phyloP scores from a whole-genome alignment of 129 eudicot genomes.

The Apium graveolens region DNA sequence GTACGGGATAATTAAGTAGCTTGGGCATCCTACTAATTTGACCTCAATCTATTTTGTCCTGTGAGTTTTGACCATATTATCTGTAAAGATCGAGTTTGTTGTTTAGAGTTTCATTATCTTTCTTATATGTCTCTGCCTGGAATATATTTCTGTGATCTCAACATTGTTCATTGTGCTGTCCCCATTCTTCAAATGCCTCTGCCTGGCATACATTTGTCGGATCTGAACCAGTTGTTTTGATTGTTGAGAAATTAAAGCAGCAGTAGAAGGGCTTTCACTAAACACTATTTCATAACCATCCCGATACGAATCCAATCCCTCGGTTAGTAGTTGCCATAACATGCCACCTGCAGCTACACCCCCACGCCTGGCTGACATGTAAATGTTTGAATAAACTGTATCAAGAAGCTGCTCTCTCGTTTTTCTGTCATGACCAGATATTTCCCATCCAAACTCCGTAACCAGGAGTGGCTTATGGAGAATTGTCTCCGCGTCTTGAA shows the following conservation, averaged over 20 bases:
- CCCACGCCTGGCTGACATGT: slow-evolving; percentile 30
- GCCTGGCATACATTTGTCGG: slow-evolving; percentile 4
- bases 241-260: slow-evolving; percentile 27
- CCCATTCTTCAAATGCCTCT: not conserved
- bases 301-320: slow-evolving; percentile 39
- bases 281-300: slow-evolving; percentile 48
- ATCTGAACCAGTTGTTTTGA: slow-evolving; percentile 23
- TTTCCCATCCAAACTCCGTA: slow-evolving; percentile 51
- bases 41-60: no score
- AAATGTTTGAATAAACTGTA: slow-evolving; percentile 33
- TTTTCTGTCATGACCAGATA: slow-evolving; percentile 13
- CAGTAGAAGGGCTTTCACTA: slow-evolving; percentile 40
- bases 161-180: not conserved
- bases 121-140: not conserved
- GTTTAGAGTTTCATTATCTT: not conserved
- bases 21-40: no score
- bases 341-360: slow-evolving; percentile 57
- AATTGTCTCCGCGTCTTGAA: slow-evolving; percentile 34
- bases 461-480: slow-evolving; percentile 50
- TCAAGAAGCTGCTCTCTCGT: slow-evolving; percentile 29
- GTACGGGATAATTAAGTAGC: no score
- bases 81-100: not conserved
- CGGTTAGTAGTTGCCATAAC: slow-evolving; percentile 46
- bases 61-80: not conserved
- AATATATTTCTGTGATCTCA: slow-evolving; percentile 7